Conservation (phyloP, 2,329 filamentous ascomycete species). For the Fusarium metavorans region DNA sequence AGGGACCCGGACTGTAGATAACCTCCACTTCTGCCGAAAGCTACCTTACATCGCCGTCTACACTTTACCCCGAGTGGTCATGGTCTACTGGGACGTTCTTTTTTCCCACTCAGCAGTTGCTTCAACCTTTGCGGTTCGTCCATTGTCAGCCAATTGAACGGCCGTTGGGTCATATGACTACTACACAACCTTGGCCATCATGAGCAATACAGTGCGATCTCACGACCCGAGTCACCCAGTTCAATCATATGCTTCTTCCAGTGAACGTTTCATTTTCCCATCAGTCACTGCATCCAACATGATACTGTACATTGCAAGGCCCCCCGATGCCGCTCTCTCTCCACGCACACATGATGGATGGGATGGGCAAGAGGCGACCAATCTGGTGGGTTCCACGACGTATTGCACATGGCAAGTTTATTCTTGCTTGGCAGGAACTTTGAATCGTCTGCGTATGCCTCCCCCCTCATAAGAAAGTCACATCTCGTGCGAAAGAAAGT, state of each 20-base stretch:
- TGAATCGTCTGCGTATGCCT: not conserved
- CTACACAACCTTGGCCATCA: constrained; percentile 18
- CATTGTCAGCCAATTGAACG: constrained; percentile 9
- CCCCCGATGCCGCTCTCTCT: constrained; percentile 13
- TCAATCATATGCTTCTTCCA: constrained; percentile 18
- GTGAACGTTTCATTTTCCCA: constrained; percentile 38
- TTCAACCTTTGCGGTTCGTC: not conserved
- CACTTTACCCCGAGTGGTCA: not conserved
- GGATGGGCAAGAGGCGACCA: constrained; percentile 1
- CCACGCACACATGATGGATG: constrained; percentile 29
- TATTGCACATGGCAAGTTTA: constrained; percentile 25
- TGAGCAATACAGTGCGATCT: constrained; percentile 35
- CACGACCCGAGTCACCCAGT: constrained; percentile 2
- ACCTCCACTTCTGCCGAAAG: constrained; percentile 15
- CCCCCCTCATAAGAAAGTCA: constrained; percentile 29
- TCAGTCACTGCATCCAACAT: constrained; percentile 1
- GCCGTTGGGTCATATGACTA: constrained; percentile 1
- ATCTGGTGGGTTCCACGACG: constrained; percentile 26
- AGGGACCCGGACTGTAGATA: constrained; percentile 15
- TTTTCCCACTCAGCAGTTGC: constrained; percentile 4
- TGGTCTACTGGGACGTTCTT: not conserved
- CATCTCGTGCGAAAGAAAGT: constrained; percentile 16
- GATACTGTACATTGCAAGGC: not conserved
- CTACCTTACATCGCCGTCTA: constrained; percentile 37
- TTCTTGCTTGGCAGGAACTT: constrained; percentile 15